Base-by-base conservation (phyloP, 2,329 filamentous ascomycete species). In the Podosphaera leucotricha region DNA sequence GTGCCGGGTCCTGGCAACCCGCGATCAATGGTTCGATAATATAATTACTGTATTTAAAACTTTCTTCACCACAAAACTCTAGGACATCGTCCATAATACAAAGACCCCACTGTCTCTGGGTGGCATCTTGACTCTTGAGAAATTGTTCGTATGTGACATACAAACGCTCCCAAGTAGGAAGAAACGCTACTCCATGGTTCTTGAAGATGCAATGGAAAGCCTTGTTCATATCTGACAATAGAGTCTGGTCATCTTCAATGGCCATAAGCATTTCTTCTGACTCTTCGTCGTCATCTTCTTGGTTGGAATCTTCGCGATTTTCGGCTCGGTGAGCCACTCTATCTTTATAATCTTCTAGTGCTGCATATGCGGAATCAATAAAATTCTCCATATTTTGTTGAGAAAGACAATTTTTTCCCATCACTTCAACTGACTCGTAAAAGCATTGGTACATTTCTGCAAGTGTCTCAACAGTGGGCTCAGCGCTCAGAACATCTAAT, bases 371-470 rank as follows among this genome's bases (percentile, higher is more conserved):
- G 1, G 80, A 79, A 50, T 85, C 77, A 53, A 95, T 87, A 61
- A 95, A 98, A 38, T 75, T 74, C 46, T 70, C 67, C 80, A 98
- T 86, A 59, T 93, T 80, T 35, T 77, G 70, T 35, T 70, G 66
- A 5, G 70, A 82, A 40, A 98, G 69, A 57, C 79, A 87, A 54
- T 81, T 76, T 61, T 82, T 83, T 47, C 87, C 87, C 51, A 92
- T 74, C 19, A 94, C 86, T 63, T 95, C 87, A 6, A 98, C 77
- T 21, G 84, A 93, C 61, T 98, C 90, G 61, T 98, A 98, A 67
- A 98, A 98, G 66, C 90, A 98, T 62, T 95, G 87, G 63, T 94
- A 98, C 84, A 98, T 94, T 63, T 95, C 90, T 1, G 90, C 87
- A 40, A 98, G 71, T 0, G 90, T 93, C 55, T 98, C 90, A 47